phyloP scores from a whole-genome alignment of 805 yeast species.

The Candida nonsorbophila region DNA sequence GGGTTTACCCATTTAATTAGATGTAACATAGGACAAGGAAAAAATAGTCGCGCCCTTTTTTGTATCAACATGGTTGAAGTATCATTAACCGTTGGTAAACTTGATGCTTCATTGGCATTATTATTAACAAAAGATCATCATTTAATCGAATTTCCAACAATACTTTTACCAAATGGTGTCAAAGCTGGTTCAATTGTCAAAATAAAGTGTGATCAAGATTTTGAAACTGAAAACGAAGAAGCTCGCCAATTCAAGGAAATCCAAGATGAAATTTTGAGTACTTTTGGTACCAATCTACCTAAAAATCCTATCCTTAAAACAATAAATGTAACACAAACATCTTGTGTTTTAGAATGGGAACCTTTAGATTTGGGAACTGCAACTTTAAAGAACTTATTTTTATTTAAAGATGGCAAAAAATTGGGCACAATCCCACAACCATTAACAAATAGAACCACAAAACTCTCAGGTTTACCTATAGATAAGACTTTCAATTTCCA shows the following conservation, averaged over 20 bases:
- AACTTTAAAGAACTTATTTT: constrained; percentile 63
- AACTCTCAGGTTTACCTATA: constrained; percentile 85
- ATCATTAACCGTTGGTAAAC: constrained; percentile 88
- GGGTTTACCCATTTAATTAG: constrained; percentile 36
- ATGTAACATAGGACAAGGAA: neutral
- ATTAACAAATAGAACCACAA: constrained; percentile 68
- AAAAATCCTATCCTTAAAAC: constrained; percentile 60
- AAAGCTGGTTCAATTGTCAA: constrained; percentile 89
- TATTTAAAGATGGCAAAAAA: constrained; percentile 70
- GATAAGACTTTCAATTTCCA: constrained; percentile 79
- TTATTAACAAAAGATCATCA: constrained; percentile 89
- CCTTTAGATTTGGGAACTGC: constrained; percentile 79
- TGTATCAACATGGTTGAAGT: constrained; percentile 74
- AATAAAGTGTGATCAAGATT: constrained; percentile 76
- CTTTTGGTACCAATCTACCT: constrained; percentile 74
- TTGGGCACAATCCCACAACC: constrained; percentile 85
- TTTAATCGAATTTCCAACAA: constrained; percentile 94
- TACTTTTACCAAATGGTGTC: constrained; percentile 83
- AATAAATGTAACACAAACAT: constrained; percentile 85
- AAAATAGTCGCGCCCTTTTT: no score
- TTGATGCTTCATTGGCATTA: constrained; percentile 91
- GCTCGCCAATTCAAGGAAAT: constrained; percentile 51
- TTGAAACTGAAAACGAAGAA: constrained; percentile 59
- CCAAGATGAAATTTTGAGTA: constrained; percentile 67
- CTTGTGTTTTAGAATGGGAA: constrained; percentile 95